Base-by-base conservation (phyloP, 2,329 filamentous ascomycete species). In the Gyromitra esculenta region DNA sequence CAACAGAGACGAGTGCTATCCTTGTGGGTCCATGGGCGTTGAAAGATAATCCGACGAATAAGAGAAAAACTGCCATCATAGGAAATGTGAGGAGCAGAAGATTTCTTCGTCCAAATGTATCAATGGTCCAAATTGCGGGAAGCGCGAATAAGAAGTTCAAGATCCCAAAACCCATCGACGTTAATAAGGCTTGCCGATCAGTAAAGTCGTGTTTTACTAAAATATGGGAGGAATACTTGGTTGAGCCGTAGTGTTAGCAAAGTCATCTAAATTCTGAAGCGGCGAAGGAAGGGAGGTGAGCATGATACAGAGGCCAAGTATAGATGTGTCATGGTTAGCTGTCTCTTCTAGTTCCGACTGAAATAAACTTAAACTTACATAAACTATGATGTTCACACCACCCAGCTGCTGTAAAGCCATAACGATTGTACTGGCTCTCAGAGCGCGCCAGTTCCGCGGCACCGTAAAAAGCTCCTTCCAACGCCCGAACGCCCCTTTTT, bases 361-460 rank as follows among this genome's bases (percentile, higher is more conserved):
- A 80, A 90, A 90, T 15, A 90, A 85, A 4, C 89, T 90, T 0
- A 89, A 90, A 0, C 89, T 91, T 83, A 94, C 93, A 82, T 93
- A 93, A 0, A 91, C 90, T 71, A 93, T 91, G 73, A 93, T 91
- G 81, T 92, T 92, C 82, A 91, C 86, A 52, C 88, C 88, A 76
- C 88, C 89, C 84, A 90, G 87, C 81, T 90, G 89, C 80, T 90
- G 88, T 0, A 84, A 85, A 79, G 89, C 89, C 93, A 96, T 96
- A 79, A 95, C 92, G 0, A 89, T 89, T 79, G 90, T 92, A 0
- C 92, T 91, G 5, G 92, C 93, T 39, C 92, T 86, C 2, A 90
- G 94, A 1, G 93, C 93, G 52, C 91, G 87, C 13, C 90, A 88
- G 9, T 92, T 85, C 60, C 91, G 88, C 0, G 91, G 90, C 73